Conservation (phyloP, 495 filamentous ascomycete genomes). For the Podospora bellae-mahoneyi region DNA sequence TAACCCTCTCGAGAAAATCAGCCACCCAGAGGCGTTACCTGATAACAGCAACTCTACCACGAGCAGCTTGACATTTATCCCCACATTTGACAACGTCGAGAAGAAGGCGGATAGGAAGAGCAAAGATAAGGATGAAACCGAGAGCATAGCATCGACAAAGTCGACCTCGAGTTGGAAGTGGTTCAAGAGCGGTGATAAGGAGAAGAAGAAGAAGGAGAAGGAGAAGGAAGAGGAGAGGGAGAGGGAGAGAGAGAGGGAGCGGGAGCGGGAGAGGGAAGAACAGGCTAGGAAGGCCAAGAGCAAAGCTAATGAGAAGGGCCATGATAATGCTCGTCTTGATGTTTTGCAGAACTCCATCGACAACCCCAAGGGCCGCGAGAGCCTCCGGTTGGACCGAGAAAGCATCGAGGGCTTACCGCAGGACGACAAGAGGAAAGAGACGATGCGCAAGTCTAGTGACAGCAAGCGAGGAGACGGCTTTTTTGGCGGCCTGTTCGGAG, state of each 20-base stretch:
- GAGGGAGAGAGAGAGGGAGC: constrained; percentile 51
- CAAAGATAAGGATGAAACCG: constrained; percentile 52
- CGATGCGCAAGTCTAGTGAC: constrained; percentile 67
- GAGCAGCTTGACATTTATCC: constrained; percentile 79
- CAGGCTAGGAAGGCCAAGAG: constrained; percentile 55
- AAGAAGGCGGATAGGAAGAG: constrained; percentile 66
- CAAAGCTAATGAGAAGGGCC: constrained; percentile 53
- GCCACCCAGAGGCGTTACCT: constrained; percentile 62
- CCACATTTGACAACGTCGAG: constrained; percentile 63
- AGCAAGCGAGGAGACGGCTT: constrained; percentile 79
- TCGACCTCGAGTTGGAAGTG: constrained; percentile 81
- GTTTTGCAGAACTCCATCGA: constrained; percentile 78
- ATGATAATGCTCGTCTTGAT: constrained; percentile 77
- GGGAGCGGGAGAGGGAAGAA: constrained; percentile 53
- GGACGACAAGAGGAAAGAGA: constrained; percentile 84
- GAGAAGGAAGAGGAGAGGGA: constrained; percentile 68
- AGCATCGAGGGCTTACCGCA: constrained; percentile 72
- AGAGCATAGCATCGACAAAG: constrained; percentile 54
- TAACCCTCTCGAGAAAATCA: constrained; percentile 56
- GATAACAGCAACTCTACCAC: constrained; percentile 66
- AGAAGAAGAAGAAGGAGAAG: constrained; percentile 48
- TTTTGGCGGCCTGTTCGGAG: constrained; percentile 87
- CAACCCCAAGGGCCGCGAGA: constrained; percentile 70
- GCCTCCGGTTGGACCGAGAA: constrained; percentile 75
- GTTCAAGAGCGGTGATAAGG: constrained; percentile 48